A percentile compares a stretch with the other conserved stretches of the same genome.
Conservation (phyloP, 371 early-diverging fungal genomes). For the Rhizopus arrhizus region DNA sequence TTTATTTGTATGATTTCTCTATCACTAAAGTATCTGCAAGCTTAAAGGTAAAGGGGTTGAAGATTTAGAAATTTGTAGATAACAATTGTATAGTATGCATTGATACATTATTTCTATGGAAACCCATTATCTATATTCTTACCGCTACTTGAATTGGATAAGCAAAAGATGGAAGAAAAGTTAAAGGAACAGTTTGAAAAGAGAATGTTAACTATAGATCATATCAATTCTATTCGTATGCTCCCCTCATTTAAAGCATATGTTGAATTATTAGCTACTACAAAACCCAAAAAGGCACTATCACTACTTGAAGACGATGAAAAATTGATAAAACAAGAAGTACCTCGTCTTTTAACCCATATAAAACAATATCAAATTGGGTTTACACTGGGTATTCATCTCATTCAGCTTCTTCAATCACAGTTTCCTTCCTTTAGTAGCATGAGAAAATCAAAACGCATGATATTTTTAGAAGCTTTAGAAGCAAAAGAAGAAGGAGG, state of each 20-base stretch:
- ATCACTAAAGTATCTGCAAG: slow-evolving; percentile 70
- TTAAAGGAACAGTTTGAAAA: slow-evolving; percentile 35
- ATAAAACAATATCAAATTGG: slow-evolving; percentile 54
- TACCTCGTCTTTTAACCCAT: slow-evolving; percentile 44
- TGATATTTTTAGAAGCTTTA: slow-evolving; percentile 57
- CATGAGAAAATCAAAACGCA: slow-evolving; percentile 51
- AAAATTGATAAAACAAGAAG: slow-evolving; percentile 41
- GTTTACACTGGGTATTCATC: slow-evolving; percentile 55
- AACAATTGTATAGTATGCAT: slow-evolving; percentile 63
- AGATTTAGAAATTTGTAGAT: neutral
- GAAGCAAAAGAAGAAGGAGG: slow-evolving; percentile 34
- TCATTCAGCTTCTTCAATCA: slow-evolving; percentile 54
- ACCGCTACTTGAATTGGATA: slow-evolving; percentile 29
- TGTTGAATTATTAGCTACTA: slow-evolving; percentile 49
- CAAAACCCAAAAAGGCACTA: slow-evolving; percentile 52
- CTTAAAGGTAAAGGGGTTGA: slow-evolving; percentile 60
- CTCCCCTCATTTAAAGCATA: slow-evolving; percentile 68
- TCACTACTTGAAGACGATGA: slow-evolving; percentile 59
- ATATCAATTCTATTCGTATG: slow-evolving; percentile 72
- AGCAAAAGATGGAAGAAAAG: slow-evolving; percentile 30
- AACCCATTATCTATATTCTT: slow-evolving; percentile 82
- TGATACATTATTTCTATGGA: slow-evolving; percentile 85
- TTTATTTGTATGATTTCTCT: slow-evolving; percentile 78
- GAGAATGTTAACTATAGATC: slow-evolving; percentile 45
- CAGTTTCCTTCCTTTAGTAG: slow-evolving; percentile 47